These are phyloP conservation scores for Nicotiana tabacum DNA, from an alignment of 257 asterid species.

Conservation along the genomic window DNA sequence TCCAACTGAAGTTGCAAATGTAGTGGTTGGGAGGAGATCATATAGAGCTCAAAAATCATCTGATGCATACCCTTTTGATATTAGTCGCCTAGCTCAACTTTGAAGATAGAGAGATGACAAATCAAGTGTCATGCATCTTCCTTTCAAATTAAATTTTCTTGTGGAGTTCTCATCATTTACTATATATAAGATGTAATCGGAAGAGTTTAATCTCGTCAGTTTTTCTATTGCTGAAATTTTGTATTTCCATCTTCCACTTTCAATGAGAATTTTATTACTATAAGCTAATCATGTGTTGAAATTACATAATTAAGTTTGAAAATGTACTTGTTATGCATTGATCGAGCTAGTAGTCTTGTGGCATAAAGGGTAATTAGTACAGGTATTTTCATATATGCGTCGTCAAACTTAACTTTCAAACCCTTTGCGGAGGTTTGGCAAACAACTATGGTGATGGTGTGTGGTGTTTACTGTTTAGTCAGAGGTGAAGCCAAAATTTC, in stretches of 20 bases:
- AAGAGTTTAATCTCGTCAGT: neutral
- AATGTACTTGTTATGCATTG: too few species aligned
- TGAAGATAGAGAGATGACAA: neutral
- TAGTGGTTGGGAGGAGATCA: constrained; percentile 19
- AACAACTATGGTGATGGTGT: too few species aligned
- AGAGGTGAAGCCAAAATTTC: too few species aligned
- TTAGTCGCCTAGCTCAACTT: constrained; percentile 17
- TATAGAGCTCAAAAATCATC: constrained; percentile 22
- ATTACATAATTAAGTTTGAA: too few species aligned
- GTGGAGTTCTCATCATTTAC: neutral
- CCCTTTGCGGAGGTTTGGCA: too few species aligned
- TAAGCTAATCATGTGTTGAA: neutral
- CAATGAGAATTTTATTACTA: neutral
- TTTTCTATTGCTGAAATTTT: neutral
- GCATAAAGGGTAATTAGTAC: too few species aligned
- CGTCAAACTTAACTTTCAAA: too few species aligned
- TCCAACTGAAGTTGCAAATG: constrained; percentile 26
- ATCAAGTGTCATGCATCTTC: neutral
- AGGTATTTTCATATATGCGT: too few species aligned
- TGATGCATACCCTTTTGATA: constrained; percentile 27
- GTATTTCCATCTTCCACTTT: neutral
- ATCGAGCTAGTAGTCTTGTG: too few species aligned
- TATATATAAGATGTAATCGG: neutral
- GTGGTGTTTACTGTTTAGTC: too few species aligned
- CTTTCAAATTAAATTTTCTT: neutral